Conservation (phyloP, 441 rosid genomes). For the Syzygium syzygioides region DNA sequence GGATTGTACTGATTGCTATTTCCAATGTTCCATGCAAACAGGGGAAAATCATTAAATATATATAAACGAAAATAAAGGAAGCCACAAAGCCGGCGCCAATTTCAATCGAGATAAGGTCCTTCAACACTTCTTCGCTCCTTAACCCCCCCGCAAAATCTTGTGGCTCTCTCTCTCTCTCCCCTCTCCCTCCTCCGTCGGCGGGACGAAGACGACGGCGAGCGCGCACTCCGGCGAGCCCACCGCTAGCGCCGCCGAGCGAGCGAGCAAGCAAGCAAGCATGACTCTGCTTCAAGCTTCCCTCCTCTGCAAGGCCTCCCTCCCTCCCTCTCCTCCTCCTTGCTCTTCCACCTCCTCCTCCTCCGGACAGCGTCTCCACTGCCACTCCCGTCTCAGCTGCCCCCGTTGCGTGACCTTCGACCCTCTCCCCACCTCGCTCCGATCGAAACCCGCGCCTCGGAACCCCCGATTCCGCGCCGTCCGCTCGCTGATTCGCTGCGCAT, state of each 20-base stretch:
- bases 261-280: background rate
- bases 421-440: background rate
- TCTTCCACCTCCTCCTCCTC: background rate
- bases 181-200: background rate
- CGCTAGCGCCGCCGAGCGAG: background rate
- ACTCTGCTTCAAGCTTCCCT: slow-evolving; percentile 17
- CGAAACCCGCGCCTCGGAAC: background rate
- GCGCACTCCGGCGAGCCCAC: background rate
- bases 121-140: background rate
- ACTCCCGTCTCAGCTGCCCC: slow-evolving; percentile 6
- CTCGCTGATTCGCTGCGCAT: background rate
- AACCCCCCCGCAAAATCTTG: background rate
- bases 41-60: too few relatives aligned
- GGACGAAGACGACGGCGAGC: background rate
- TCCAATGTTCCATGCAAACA: background rate
- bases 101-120: slow-evolving; percentile 16
- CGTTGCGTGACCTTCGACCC: background rate
- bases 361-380: slow-evolving; percentile 19
- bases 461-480: background rate
- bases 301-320: slow-evolving; percentile 1
- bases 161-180: background rate
- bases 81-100: slow-evolving; percentile 9
- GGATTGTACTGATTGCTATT: background rate
- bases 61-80: background rate
- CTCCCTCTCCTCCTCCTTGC: background rate